A percentile compares a stretch with the other conserved stretches of the same genome.
These are phyloP conservation scores for Crucibulum laeve DNA, from an alignment of 768 basidiomycete genomes.

Conservation along the genomic window DNA sequence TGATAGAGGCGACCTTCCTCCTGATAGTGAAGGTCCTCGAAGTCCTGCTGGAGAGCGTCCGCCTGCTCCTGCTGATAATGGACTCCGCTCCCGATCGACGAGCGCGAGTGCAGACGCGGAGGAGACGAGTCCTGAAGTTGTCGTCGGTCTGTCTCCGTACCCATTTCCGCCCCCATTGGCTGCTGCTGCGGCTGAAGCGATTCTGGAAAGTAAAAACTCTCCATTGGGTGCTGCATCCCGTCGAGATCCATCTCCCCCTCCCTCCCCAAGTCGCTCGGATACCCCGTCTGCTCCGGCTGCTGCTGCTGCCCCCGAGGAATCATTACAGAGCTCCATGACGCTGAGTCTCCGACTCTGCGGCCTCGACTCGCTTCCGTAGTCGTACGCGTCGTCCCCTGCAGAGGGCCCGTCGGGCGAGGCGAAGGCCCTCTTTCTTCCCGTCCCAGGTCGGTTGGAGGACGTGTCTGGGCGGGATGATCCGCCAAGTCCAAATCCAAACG, in stretches of 20 bases:
- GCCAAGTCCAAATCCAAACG: too few relatives aligned
- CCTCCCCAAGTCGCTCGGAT: conserved; percentile 12
- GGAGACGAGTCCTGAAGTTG: conserved; percentile 42
- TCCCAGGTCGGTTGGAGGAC: too few relatives aligned
- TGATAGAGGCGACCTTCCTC: too few relatives aligned
- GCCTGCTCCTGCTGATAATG: too few relatives aligned
- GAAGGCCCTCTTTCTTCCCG: conserved; percentile 65
- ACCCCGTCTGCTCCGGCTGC: conserved; percentile 35
- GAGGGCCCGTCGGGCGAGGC: conserved; percentile 45
- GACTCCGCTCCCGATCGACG: too few relatives aligned
- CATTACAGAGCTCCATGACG: conserved; percentile 89
- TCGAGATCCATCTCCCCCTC: background rate
- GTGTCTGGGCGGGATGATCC: too few relatives aligned
- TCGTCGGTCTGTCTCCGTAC: conserved; percentile 38
- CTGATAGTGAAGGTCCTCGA: too few relatives aligned
- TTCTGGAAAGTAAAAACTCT: too few relatives aligned
- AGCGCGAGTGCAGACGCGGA: conserved; percentile 32
- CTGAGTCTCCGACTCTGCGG: conserved; percentile 77
- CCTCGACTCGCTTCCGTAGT: conserved; percentile 70
- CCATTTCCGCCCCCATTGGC: too few relatives aligned
- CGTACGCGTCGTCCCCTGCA: conserved; percentile 30
- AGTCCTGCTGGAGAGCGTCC: too few relatives aligned
- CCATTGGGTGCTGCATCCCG: too few relatives aligned
- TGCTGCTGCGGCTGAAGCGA: too few relatives aligned
- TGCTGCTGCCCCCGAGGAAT: conserved; percentile 28